Base-by-base conservation (phyloP, 139 green algal genomes). In the Yamagishiella unicocca region DNA sequence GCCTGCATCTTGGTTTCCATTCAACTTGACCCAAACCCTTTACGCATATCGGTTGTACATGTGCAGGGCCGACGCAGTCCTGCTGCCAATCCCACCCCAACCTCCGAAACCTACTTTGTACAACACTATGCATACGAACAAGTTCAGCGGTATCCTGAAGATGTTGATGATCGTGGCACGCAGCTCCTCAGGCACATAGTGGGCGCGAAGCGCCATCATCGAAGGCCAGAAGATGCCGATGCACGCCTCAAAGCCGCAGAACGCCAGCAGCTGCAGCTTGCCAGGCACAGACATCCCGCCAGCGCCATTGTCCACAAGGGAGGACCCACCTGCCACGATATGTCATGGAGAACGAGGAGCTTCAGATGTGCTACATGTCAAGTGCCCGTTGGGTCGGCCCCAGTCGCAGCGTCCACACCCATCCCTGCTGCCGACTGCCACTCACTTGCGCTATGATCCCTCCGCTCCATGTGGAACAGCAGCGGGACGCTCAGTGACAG, bases 141-240 rank as follows among this genome's bases (percentile, higher is more conserved):
- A 64, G 93, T 99, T 99, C 84, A 99, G 94, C 0, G 98, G 98
- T 25, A 99, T 96, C 53, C 98, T 92, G 96, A 99, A 99, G 85
- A 97, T 94, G 94, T 99, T 99, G 91, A 99, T 99, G 90, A 99
- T 98, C 72, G 98, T 99, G 71, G 95, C 94, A 8, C 97, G 92
- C 78, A 96, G 90, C 86, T 99, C 96, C 90, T 99, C 98, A 0
- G 98, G 98, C 33, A 99, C 93, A 90, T 98, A 98, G 70, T 94
- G 85, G 70, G 93, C 92, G 31, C 96, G 94, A 90, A 99, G 96
- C 43, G 94, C 97, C 97, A 99, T 99, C 95, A 99, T 99, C 86
- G 87, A 95, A 0, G 97, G 97, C 97, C 97, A 99, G 93, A 99
- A 99, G 53, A 99, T 87, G 71, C 97, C 97, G 27, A 98, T 93